Conservation (phyloP, 2,329 filamentous ascomycete genomes). For the Stromatinia cepivora region DNA sequence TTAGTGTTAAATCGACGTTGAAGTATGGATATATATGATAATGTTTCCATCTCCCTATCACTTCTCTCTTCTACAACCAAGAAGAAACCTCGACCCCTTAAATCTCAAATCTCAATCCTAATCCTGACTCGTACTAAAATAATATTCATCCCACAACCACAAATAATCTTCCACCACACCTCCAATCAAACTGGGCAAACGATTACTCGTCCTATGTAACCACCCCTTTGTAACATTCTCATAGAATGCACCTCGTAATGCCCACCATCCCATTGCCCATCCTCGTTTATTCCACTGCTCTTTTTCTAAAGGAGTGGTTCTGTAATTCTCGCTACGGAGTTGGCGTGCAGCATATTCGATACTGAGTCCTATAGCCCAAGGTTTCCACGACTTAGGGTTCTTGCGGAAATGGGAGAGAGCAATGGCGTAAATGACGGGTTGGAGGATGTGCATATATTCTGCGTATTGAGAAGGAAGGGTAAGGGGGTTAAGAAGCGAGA, state of each 20-base stretch:
- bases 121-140: conserved; percentile 58
- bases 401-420: conserved; percentile 70
- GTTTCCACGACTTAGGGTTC: conserved; percentile 76
- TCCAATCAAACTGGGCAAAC: conserved; percentile 66
- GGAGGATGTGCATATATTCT: conserved; percentile 87
- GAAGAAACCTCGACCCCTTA: not conserved
- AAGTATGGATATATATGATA: not conserved
- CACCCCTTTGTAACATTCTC: conserved; percentile 82
- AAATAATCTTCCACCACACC: conserved; percentile 94
- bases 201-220: conserved; percentile 53
- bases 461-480: conserved; percentile 73
- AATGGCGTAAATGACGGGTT: conserved; percentile 82
- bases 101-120: conserved; percentile 15
- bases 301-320: conserved; percentile 82
- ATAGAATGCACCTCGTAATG: conserved; percentile 95
- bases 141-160: conserved; percentile 97
- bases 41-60: not conserved
- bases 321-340: conserved; percentile 59
- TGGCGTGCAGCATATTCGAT: conserved; percentile 90
- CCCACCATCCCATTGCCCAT: conserved; percentile 93
- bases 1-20: not conserved
- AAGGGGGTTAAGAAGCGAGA: conserved; percentile 79
- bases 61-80: too few species aligned
- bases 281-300: conserved; percentile 87
- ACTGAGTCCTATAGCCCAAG: conserved; percentile 83